Evolutionary conservation across 2,329 filamentous ascomycete genomes (phyloP), one percentile per base, ranked within the genome.

Genomic region (Ceratocystis huliohia): DNA sequence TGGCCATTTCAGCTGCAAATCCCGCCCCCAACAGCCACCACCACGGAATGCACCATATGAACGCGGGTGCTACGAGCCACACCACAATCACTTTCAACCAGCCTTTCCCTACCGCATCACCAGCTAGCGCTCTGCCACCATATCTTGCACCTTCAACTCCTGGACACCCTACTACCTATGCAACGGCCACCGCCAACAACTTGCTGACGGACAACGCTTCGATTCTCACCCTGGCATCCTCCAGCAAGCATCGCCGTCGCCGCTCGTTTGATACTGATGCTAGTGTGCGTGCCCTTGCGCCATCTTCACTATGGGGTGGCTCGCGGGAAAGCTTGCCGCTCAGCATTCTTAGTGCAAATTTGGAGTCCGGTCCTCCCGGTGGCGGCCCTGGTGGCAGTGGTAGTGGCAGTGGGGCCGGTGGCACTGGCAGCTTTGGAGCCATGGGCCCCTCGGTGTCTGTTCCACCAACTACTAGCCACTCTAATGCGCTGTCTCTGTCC

Each of bases 221-320:
- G 30, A 92, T 95, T 70, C 77, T 95, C 68, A 95, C 90, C 0
- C 80, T 95, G 15, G 90, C 90, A 1, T 93, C 89, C 3, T 92
- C 88, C 0, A 90, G 87, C 70, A 91, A 93, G 76, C 84, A 87
- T 46, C 83, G 86, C 33, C 85, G 90, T 45, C 83, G 89, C 62
- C 84, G 89, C 68, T 92, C 88, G 37, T 85, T 93, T 75, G 90
- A 94, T 74, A 94, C 90, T 0, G 88, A 94, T 73, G 90, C 90
- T 4, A 93, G 88, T 0, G 88, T 94, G 48, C 87, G 90, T 56
- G 90, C 90, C 1, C 78, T 95, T n/a, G 88, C 90, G 0, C 89
- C 89, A 0, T 90, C 87, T 0, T 92, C 88, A 0, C 80, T 93
- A 3, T 94, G 88, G 80, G 89, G 89, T 57, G 89, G 89, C 56